Percentiles rank a stretch among this genome's conserved stretches.
phyloP scores from a whole-genome alignment of 176 grass and related monocot genomes.

The Areca catechu region DNA sequence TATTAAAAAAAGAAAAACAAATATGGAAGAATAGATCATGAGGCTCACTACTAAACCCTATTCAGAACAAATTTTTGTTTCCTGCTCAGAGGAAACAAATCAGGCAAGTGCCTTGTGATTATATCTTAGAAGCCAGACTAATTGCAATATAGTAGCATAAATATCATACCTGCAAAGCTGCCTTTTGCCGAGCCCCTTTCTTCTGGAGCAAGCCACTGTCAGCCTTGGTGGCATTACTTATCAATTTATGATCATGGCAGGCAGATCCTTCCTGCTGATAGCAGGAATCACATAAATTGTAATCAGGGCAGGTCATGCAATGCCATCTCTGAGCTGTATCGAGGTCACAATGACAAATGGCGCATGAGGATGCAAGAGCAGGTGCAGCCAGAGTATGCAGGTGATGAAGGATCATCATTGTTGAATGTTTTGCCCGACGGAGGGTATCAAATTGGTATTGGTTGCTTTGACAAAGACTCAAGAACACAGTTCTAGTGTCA shows the following conservation, averaged over 20 bases:
- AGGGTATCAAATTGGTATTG: conserved; percentile 94
- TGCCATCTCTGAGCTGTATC: conserved; percentile 50
- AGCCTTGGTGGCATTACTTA: conserved; percentile 13
- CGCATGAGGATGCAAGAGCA: conserved; percentile 23
- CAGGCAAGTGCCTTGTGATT: not conserved
- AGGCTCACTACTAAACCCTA: too few relatives aligned
- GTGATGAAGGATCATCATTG: conserved; percentile 92
- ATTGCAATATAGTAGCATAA: not conserved
- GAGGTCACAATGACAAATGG: conserved; percentile 38
- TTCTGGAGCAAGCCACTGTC: conserved; percentile 8
- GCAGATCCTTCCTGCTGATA: conserved; percentile 45
- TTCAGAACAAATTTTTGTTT: too few relatives aligned
- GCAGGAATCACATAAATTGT: conserved; percentile 56
- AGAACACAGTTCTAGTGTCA: conserved; percentile 67
- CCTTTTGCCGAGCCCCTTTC: conserved; percentile 31
- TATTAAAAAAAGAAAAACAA: too few relatives aligned
- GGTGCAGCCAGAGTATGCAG: conserved; percentile 42
- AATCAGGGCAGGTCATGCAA: conserved; percentile 51
- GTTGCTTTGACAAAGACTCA: conserved; percentile 72
- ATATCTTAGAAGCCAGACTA: conserved; percentile 2
- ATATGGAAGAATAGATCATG: too few relatives aligned
- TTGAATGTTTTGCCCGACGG: conserved; percentile 86
- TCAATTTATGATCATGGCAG: conserved; percentile 62
- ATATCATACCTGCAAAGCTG: conserved; percentile 1
- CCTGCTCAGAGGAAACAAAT: not conserved